Conservation (phyloP, 148 eudicot species). For the Polygonum maritimum region DNA sequence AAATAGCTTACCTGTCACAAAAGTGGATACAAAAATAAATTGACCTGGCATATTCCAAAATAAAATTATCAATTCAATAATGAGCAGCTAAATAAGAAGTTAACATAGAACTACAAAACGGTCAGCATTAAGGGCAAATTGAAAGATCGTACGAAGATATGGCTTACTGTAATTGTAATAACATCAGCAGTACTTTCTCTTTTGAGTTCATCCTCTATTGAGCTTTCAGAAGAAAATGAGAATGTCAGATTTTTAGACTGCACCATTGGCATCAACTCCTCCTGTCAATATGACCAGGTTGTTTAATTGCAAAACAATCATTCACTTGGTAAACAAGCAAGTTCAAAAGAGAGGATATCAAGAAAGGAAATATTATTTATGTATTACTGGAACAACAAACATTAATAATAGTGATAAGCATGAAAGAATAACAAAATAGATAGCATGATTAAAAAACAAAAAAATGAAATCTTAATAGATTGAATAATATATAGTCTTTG, state of each 20-base stretch:
- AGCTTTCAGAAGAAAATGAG: constrained; percentile 61
- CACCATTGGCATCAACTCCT: constrained; percentile 43
- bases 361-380: not conserved
- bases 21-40: not conserved
- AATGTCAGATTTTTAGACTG: constrained; percentile 46
- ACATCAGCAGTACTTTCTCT: constrained; percentile 65
- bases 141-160: not conserved
- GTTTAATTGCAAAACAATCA: not conserved
- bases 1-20: constrained; percentile 50
- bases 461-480: not conserved
- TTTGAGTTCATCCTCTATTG: constrained; percentile 56
- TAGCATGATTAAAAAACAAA: not conserved
- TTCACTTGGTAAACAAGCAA: not conserved
- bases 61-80: not conserved
- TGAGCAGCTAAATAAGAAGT: not conserved
- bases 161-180: constrained; percentile 44
- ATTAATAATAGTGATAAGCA: not conserved
- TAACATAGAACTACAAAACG: not conserved
- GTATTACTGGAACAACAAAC: not conserved
- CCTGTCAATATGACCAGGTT: constrained; percentile 22
- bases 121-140: not conserved
- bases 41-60: not conserved
- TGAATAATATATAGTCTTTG: too few relatives aligned
- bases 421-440: not conserved
- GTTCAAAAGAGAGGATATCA: not conserved